Conservation (phyloP, 306 rosid genomes). For the Lupinus albus region DNA sequence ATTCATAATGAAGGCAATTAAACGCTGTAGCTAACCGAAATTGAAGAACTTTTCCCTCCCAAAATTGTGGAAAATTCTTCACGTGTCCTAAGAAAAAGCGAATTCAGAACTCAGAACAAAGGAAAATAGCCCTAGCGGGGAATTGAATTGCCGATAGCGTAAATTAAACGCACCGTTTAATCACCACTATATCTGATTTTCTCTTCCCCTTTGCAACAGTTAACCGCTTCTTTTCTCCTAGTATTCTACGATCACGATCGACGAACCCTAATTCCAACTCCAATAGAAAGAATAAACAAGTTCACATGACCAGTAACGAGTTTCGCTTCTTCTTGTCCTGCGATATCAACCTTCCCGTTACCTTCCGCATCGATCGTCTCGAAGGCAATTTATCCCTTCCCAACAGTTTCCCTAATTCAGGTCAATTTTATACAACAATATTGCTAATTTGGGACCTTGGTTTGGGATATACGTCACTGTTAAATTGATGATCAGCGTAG, state of each 20-base stretch:
- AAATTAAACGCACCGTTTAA: neutral
- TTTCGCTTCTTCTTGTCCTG: conserved; percentile 96
- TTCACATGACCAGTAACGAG: conserved; percentile 76
- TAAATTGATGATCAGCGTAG: neutral
- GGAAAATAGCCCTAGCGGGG: neutral
- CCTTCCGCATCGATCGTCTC: conserved; percentile 74
- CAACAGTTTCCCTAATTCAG: conserved; percentile 55
- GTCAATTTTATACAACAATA: conserved; percentile 33
- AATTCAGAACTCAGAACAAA: neutral
- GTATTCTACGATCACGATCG: conserved; percentile 8
- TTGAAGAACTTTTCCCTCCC: neutral
- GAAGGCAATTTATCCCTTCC: conserved; percentile 71
- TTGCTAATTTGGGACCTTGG: conserved; percentile 31
- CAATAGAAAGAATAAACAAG: neutral
- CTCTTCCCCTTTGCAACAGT: neutral
- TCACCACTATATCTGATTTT: too few species aligned
- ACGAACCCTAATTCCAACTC: conserved; percentile 5
- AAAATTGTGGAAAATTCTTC: neutral
- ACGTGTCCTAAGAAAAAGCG: too few species aligned
- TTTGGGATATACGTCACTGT: neutral
- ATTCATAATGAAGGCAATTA: neutral
- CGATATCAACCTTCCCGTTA: conserved; percentile 88
- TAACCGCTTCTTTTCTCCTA: neutral
- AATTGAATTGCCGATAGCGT: neutral
- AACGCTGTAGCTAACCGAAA: neutral